Conservation (phyloP, 2,329 filamentous ascomycete species). For the Zopfia rhizophila region DNA sequence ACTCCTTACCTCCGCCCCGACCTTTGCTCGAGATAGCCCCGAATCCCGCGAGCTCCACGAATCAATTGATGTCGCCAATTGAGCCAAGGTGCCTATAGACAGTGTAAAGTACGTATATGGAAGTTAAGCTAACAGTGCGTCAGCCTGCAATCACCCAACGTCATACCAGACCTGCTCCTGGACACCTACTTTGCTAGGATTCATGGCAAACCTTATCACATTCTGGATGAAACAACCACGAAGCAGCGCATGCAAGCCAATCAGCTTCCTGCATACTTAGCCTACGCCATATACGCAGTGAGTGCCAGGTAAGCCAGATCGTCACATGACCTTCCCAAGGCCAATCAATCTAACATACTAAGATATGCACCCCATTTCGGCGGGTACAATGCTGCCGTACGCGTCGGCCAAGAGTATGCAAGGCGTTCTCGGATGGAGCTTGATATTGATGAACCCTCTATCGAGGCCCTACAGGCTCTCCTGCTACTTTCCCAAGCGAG, state of each 20-base stretch:
- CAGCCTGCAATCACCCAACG: constrained; percentile 53
- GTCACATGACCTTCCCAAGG: constrained; percentile 63
- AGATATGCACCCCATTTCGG: constrained; percentile 76
- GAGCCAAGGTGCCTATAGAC: constrained; percentile 47
- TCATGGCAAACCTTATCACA: constrained; percentile 83
- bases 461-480: constrained; percentile 80
- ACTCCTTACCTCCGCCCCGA: constrained; percentile 28
- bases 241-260: constrained; percentile 76
- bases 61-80: constrained; percentile 49
- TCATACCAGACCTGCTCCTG: constrained; percentile 71
- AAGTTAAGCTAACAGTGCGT: constrained; percentile 28
- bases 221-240: constrained; percentile 80
- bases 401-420: constrained; percentile 77
- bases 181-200: constrained; percentile 83
- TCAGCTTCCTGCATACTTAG: constrained; percentile 66
- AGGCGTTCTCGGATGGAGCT: constrained; percentile 74
- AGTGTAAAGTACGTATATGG: constrained; percentile 16
- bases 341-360: constrained; percentile 43
- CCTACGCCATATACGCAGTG: constrained; percentile 64
- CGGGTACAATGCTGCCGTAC: constrained; percentile 73
- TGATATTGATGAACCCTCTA: constrained; percentile 82
- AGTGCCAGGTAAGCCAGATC: constrained; percentile 52
- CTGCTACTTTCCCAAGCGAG: constrained; percentile 80
- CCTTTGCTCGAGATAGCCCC: constrained; percentile 39
- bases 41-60: constrained; percentile 30